Evolutionary conservation across 1,284 basidiomycete species (phyloP), one percentile per base, ranked within the genome.

Genomic region (Sporisorium scitamineum): DNA sequence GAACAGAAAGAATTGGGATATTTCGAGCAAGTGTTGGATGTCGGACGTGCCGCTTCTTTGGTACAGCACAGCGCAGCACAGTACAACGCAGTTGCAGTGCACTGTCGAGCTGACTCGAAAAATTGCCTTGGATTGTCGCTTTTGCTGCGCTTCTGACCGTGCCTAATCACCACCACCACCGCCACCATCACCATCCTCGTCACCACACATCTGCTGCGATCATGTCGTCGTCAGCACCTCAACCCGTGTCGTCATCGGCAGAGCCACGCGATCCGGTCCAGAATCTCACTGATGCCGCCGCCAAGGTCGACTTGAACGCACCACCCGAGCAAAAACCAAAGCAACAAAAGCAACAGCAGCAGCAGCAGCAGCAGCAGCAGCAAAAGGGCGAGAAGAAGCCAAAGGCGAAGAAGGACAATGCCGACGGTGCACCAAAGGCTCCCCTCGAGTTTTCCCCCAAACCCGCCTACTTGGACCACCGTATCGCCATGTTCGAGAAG

Each of bases 401-500:
- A 52, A 80, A 83, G 64, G 61, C 65, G 16, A 75, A 76, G 52
- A 71, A 69, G 58, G 80, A 67, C 5, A 55, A 27, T 41, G 73
- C 64, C 6, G 70, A 72, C 42, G 63, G 62, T 18, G 78, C 61
- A n/a, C 47, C 71, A 44, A 79, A 76, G 54, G 58, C 59, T 44
- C 80, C 80, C 6, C 68, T 83, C 44, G 81, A 80, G 92, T 87
- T 96, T 58, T 89, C 90, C 86, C 95, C 95, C 26, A 89, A 88
- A 20, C 95, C 96, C 20, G 91, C 89, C 59, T 98, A 91, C 89
- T 92, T 98, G 87, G 92, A 92, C 81, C 91, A 93, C 85, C 91
- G 96, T 65, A 90, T 98, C 86, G 91, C 91, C 85, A 90, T 98
- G 81, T 99, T 95, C 82, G 93, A 97, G 58, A 89, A 93, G 85